phyloP scores from a whole-genome alignment of 306 rosid genomes.

The Pyrus communis region DNA sequence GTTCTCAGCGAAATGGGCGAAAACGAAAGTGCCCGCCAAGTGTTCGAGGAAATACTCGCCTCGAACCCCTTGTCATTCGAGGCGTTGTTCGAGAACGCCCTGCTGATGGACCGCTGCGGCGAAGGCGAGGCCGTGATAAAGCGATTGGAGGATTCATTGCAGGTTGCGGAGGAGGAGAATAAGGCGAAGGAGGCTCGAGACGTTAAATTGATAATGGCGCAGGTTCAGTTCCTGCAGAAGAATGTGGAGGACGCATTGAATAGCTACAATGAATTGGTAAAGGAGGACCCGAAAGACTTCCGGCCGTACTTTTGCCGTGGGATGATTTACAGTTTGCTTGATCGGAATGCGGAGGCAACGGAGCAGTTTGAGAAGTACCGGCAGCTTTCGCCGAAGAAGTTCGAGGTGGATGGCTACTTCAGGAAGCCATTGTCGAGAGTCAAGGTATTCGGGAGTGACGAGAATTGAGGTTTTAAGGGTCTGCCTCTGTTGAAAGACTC shows the following conservation, averaged over 20 bases:
- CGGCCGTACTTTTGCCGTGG: conserved; percentile 87
- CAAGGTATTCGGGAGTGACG: conserved; percentile 68
- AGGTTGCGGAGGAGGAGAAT: conserved; percentile 50
- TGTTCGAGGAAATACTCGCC: conserved; percentile 58
- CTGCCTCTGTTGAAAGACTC: neutral
- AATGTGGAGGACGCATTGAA: conserved; percentile 67
- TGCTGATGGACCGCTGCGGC: conserved; percentile 79
- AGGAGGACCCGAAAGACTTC: conserved; percentile 72
- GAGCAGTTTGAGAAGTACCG: conserved; percentile 69
- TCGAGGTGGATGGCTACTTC: conserved; percentile 82
- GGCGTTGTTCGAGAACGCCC: conserved; percentile 76
- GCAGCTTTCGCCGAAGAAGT: conserved; percentile 74
- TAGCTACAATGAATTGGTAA: conserved; percentile 39
- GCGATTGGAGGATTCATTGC: conserved; percentile 62
- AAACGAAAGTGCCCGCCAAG: conserved; percentile 30
- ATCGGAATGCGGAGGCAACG: conserved; percentile 66
- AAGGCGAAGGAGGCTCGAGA: conserved; percentile 66
- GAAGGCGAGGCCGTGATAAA: conserved; percentile 57
- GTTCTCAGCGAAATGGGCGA: conserved; percentile 48
- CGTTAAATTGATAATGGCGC: conserved; percentile 78
- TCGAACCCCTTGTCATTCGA: conserved; percentile 58
- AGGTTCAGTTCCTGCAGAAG: conserved; percentile 78
- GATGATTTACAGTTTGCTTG: conserved; percentile 83
- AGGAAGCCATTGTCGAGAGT: conserved; percentile 69
- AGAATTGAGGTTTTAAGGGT: conserved; percentile 34